Evolutionary conservation across 2,329 filamentous ascomycete species (phyloP).

Genomic region (Colletotrichum magnum): DNA sequence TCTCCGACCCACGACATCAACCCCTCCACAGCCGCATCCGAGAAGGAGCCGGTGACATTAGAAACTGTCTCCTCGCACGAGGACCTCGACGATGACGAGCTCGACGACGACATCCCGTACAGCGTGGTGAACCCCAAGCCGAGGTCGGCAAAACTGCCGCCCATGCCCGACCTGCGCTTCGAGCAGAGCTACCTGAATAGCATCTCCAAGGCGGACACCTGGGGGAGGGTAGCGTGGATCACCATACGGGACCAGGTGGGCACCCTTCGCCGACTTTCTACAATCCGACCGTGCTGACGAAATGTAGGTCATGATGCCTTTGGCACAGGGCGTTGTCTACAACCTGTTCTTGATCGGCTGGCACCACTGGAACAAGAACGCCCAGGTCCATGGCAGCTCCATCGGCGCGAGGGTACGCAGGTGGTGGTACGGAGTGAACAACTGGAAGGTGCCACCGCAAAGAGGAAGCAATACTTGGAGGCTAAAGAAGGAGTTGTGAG

Average conservation of each 20-base stretch:
- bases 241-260: conserved; percentile 89
- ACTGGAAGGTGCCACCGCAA: conserved; percentile 79
- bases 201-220: conserved; percentile 83
- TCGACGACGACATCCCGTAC: conserved; percentile 75
- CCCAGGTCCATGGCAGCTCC: conserved; percentile 81
- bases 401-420: conserved; percentile 83
- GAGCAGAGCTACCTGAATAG: conserved; percentile 98
- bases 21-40: conserved; percentile 81
- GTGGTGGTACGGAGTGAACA: conserved; percentile 97
- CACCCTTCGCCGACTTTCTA: conserved; percentile 10
- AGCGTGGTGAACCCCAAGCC: conserved; percentile 72
- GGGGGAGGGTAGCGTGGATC: conserved; percentile 85
- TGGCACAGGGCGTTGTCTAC: conserved; percentile 91
- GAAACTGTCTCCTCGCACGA: conserved; percentile 47
- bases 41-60: conserved; percentile 65
- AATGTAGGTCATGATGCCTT: conserved; percentile 82
- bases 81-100: conserved; percentile 65
- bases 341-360: conserved; percentile 88
- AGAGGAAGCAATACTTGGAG: conserved; percentile 37
- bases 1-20: conserved; percentile 83
- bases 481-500: conserved; percentile 33
- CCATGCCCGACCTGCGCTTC: conserved; percentile 91
- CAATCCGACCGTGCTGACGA: neutral
- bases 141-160: conserved; percentile 64
- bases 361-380: conserved; percentile 88